Percentiles rank a stretch among this genome's conserved stretches.
These are phyloP conservation scores for Capsella bursapastoris DNA, from an alignment of 345 rosid genomes.

Conservation along the genomic window DNA sequence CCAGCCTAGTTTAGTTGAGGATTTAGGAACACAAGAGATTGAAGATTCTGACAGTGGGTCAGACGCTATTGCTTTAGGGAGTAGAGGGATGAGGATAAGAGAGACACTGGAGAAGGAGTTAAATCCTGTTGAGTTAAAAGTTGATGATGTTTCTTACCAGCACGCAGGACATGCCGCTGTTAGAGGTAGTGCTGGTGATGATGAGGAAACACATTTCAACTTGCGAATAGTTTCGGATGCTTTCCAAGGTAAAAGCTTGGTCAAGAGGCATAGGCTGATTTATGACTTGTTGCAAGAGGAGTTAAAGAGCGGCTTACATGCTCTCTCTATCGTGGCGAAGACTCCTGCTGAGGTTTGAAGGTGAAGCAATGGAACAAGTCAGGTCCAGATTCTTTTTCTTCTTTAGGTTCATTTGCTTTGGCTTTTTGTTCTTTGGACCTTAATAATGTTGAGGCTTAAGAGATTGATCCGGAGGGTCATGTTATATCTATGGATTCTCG, in stretches of 20 bases:
- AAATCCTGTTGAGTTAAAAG: conserved; percentile 63
- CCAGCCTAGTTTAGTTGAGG: not conserved
- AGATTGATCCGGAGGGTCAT: conserved; percentile 22
- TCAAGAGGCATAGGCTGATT: conserved; percentile 46
- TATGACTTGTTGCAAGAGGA: conserved; percentile 44
- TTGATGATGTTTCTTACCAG: conserved; percentile 75
- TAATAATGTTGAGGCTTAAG: conserved; percentile 26
- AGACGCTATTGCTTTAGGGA: conserved; percentile 53
- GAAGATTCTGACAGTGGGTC: conserved; percentile 21
- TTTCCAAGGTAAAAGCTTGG: conserved; percentile 46
- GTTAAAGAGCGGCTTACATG: conserved; percentile 46
- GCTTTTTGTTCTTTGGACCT: conserved; percentile 11
- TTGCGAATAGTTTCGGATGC: conserved; percentile 41
- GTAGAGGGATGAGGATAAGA: conserved; percentile 77
- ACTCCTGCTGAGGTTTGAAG: conserved; percentile 43
- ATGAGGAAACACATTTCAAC: conserved; percentile 49
- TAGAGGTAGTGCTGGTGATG: conserved; percentile 35
- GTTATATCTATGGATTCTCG: conserved; percentile 7
- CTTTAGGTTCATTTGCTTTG: conserved; percentile 24
- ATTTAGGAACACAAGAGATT: not conserved
- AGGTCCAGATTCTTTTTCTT: conserved; percentile 32
- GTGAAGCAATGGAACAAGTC: conserved; percentile 1
- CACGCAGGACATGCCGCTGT: conserved; percentile 68
- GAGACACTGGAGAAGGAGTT: conserved; percentile 74
- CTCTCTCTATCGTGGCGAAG: conserved; percentile 47